Evolutionary conservation across 2,329 filamentous ascomycete genomes (phyloP).

Genomic region (Ophiostoma piceae): DNA sequence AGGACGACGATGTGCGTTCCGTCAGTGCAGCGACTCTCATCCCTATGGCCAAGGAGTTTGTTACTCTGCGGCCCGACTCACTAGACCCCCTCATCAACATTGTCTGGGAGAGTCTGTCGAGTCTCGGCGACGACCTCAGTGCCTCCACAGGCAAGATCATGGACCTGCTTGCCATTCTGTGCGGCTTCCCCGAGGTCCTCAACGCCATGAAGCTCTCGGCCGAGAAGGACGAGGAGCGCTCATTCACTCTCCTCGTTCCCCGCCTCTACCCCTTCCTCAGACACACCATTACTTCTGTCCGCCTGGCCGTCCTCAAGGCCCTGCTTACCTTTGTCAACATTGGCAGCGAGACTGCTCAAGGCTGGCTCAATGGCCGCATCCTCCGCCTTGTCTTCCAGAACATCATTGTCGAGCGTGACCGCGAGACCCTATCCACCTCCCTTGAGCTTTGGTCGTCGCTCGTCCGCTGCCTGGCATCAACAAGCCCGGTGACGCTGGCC

Average conservation of each 20-base stretch:
- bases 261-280: slow-evolving; percentile 92
- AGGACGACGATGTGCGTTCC: slow-evolving; percentile 91
- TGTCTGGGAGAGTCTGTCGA: slow-evolving; percentile 95
- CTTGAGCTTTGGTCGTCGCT: slow-evolving; percentile 82
- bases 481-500: slow-evolving; percentile 59
- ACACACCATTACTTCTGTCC: slow-evolving; percentile 94
- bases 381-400: slow-evolving; percentile 91
- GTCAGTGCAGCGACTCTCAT: slow-evolving; percentile 97
- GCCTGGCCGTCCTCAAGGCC: slow-evolving; percentile 86
- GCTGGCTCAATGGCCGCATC: slow-evolving; percentile 88
- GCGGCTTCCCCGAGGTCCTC: slow-evolving; percentile 86
- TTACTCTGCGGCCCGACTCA: slow-evolving; percentile 71
- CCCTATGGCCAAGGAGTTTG: slow-evolving; percentile 92
- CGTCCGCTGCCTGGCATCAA: slow-evolving; percentile 58
- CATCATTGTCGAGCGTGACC: slow-evolving; percentile 84
- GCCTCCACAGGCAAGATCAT: slow-evolving; percentile 97
- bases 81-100: slow-evolving; percentile 83
- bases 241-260: slow-evolving; percentile 87
- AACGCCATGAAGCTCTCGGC: slow-evolving; percentile 92
- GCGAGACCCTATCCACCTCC: slow-evolving; percentile 73
- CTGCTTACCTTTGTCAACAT: slow-evolving; percentile 89
- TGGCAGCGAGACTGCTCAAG: slow-evolving; percentile 70
- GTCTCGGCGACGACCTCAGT: slow-evolving; percentile 93
- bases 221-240: slow-evolving; percentile 73
- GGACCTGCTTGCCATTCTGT: slow-evolving; percentile 93